Evolutionary conservation across 306 rosid genomes (phyloP), one percentile per base, ranked within the genome.

Genomic region (Vigna trinervia): DNA sequence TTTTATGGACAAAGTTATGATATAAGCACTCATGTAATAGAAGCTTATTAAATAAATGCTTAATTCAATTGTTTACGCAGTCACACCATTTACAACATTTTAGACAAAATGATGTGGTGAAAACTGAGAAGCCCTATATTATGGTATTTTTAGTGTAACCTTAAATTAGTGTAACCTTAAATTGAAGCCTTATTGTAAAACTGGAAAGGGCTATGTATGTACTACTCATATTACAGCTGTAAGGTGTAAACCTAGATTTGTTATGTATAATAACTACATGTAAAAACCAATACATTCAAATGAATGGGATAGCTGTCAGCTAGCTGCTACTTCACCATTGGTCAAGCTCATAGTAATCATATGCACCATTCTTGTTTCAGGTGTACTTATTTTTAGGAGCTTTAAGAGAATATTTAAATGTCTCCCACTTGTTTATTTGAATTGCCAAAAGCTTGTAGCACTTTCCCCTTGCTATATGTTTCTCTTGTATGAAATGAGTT

Each of bases 51-150:
- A 3, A 20, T 3, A 20, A 54, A 9, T 20, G 5, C 60, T 20
- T 20, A 3, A 22, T 23, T 10, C 10, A 57, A 23, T 32, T 57
- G 14, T 57, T 57, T 22, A 22, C 32, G 14, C n/a, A 5, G 28
- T 23, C 28, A 26, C 36, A 22, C 36, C n/a, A 10, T 57, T 9
- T 5, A 62, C 8, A 41, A 26, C 45, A 58, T 11, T 13, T 57
- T 57, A 39, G 74, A 60, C 52, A 57, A 23, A 19, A 11, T 70
- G 43, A 70, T 60, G 56, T 15, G 22, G 63, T 6, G 22, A 51
- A 22, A 51, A 51, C 58, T 22, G 56, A 59, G 82, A 47, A 78
- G 53, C 56, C 72, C 71, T 22, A 4, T 28, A 3, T 28, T 28
- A 28, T 28, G 32, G 32, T 28, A 28, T 2, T 28, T 28, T 43